Evolutionary conservation across 1,139 yeast species (phyloP).

Genomic region (Candida sanyaensis): DNA sequence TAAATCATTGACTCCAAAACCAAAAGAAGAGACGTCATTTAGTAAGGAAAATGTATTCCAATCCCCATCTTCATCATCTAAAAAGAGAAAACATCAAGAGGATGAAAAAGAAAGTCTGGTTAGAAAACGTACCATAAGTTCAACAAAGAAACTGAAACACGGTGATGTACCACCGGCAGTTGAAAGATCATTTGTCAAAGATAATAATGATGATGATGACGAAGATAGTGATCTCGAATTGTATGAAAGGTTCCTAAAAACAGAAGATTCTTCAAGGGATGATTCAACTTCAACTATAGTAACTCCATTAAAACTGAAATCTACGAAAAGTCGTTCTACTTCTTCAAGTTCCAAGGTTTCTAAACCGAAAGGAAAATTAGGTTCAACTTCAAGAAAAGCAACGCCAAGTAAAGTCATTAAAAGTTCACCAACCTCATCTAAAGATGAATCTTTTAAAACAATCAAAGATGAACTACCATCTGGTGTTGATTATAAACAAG

Average conservation of each 20-base stretch:
- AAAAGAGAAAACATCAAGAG: slow-evolving; percentile 30
- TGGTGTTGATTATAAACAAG: slow-evolving; percentile 23
- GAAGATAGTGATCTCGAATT: slow-evolving; percentile 11
- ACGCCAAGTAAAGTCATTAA: slow-evolving; percentile 5
- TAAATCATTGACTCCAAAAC: not conserved
- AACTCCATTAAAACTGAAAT: slow-evolving; percentile 3
- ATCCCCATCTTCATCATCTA: slow-evolving; percentile 26
- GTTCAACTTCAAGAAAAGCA: slow-evolving; percentile 7
- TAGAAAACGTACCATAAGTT: not conserved
- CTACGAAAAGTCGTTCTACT: not conserved
- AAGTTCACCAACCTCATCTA: slow-evolving; percentile 2
- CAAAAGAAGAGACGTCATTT: slow-evolving; percentile 23
- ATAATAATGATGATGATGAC: slow-evolving; percentile 12
- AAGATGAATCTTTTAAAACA: slow-evolving; percentile 17
- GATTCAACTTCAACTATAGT: slow-evolving; percentile 1
- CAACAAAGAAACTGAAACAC: slow-evolving; percentile 1
- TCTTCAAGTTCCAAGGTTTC: slow-evolving; percentile 3
- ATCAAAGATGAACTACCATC: slow-evolving; percentile 25
- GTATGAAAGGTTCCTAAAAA: slow-evolving; percentile 2
- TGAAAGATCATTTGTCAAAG: slow-evolving; percentile 12
- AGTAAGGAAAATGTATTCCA: slow-evolving; percentile 45
- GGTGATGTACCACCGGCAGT: not conserved
- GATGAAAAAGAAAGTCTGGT: slow-evolving; percentile 13
- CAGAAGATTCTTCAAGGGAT: not conserved
- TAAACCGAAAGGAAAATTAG: slow-evolving; percentile 10